Conservation (phyloP, 495 filamentous ascomycete genomes). For the Pseudevernia furfuracea region DNA sequence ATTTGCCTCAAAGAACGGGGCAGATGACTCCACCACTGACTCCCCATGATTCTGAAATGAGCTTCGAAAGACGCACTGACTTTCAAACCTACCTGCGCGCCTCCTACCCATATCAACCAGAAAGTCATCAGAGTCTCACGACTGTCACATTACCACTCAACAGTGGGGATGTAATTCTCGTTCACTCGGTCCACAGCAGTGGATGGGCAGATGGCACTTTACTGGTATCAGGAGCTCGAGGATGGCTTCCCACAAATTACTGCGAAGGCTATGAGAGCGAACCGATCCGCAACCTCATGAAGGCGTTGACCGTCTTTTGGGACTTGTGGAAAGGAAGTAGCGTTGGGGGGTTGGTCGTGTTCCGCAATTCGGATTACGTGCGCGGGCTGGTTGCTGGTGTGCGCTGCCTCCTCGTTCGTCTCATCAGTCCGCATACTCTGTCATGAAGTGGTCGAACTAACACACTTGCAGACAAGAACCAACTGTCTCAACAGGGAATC, state of each 20-base stretch:
- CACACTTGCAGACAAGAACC: conserved; percentile 61
- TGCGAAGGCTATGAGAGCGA: conserved; percentile 89
- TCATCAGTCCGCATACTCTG: neutral
- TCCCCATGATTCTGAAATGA: conserved; percentile 55
- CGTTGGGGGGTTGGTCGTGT: conserved; percentile 58
- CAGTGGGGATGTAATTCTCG: conserved; percentile 82
- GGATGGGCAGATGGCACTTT: conserved; percentile 99
- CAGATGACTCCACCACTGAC: conserved; percentile 70
- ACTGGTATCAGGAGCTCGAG: conserved; percentile 75
- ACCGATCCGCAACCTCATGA: conserved; percentile 74
- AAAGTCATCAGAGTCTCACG: conserved; percentile 57
- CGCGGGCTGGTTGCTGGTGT: conserved; percentile 90
- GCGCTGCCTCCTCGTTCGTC: conserved; percentile 74
- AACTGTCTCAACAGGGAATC: conserved; percentile 82
- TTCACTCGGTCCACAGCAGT: conserved; percentile 96
- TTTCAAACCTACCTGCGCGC: conserved; percentile 95
- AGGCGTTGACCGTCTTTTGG: conserved; percentile 86
- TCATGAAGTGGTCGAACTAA: conserved; percentile 21
- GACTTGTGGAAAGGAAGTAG: conserved; percentile 71
- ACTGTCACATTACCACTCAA: conserved; percentile 85
- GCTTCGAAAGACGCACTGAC: conserved; percentile 50
- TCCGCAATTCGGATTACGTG: conserved; percentile 83
- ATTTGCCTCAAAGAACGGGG: conserved; percentile 28
- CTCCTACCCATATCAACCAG: conserved; percentile 89
- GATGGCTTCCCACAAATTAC: conserved; percentile 98